Conservation (phyloP, 1,139 yeast genomes). For the Candida sojae region DNA sequence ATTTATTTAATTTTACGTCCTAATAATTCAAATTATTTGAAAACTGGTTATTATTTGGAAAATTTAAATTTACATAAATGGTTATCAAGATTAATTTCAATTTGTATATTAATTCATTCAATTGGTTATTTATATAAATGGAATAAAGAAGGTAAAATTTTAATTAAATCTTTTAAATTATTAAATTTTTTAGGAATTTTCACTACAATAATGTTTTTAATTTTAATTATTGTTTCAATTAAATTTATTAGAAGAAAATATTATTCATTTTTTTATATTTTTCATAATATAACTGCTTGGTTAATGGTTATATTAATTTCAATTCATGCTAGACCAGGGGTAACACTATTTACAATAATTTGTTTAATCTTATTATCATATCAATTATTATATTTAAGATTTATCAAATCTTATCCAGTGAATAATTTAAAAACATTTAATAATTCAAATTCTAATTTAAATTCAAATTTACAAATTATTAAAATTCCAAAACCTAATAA, state of each 20-base stretch:
- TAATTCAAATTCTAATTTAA: slow-evolving; percentile 16
- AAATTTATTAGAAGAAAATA: slow-evolving; percentile 25
- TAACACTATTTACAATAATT: slow-evolving; percentile 22
- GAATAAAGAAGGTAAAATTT: slow-evolving; percentile 33
- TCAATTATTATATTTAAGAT: slow-evolving; percentile 25
- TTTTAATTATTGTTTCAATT: slow-evolving; percentile 57
- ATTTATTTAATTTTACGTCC: slow-evolving; percentile 65
- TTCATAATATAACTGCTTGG: slow-evolving; percentile 35
- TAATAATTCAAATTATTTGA: slow-evolving; percentile 33
- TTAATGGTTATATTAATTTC: slow-evolving; percentile 30
- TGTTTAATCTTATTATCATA: slow-evolving; percentile 21
- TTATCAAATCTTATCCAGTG: slow-evolving; percentile 13
- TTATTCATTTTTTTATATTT: slow-evolving; percentile 34
- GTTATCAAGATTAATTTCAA: slow-evolving; percentile 67
- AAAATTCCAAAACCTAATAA: slow-evolving; percentile 25
- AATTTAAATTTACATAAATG: slow-evolving; percentile 72
- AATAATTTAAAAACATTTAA: slow-evolving; percentile 14
- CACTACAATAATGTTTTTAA: slow-evolving; percentile 41
- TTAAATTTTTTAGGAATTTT: slow-evolving; percentile 66
- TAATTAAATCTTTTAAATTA: slow-evolving; percentile 38
- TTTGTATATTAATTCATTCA: slow-evolving; percentile 57
- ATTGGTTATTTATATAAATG: slow-evolving; percentile 54
- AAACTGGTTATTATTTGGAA: slow-evolving; percentile 58
- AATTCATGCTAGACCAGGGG: slow-evolving; percentile 49
- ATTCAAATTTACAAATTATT: slow-evolving; percentile 27